Base-by-base conservation (phyloP, 768 basidiomycete genomes). In the Rubroboletus pulcherrimus region DNA sequence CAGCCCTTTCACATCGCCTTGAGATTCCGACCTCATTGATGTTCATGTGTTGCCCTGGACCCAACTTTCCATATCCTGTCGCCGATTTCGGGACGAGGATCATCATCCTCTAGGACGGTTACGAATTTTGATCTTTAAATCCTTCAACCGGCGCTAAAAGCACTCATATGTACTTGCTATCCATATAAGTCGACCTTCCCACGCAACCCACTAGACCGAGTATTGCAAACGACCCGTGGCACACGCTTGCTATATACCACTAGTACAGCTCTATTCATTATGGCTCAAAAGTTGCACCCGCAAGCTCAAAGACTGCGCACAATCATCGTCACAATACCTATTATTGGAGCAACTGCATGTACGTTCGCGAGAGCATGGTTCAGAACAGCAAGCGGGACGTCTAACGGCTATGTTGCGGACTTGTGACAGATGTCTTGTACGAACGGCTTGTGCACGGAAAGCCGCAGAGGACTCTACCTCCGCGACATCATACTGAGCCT, bases 311-410 rank as follows among this genome's bases (percentile, higher is more conserved):
- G 74, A 56, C 67, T 78, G 49, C 77, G 77, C 21, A 80, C 77
- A 29, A 79, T 89, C 55, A 84, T 89, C 41, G 73, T 86, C 39
- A 77, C 85, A 0, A 59, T 84, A 12, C 87, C 87, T 4, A 78
- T 89, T 42, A 83, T 88, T 48, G 83, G 78, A 29, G 85, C 80
- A 6, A 82, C 81, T 12, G 80, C 84, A 47, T 78, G 87, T 89
- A 53, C 56, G 83, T 63, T 46, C 30, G 37, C 29, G 52, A 49
- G 31, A 39, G 9, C 17, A 21, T 45, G 31, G 14, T 51, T 41
- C 38, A 44, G 42, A n/a, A 26, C 24, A 19, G 30, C 57, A 17
- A 34, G 21, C 46, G 6, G 41, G n/a, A 51, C 26, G n/a, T 53
- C 58, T 63, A 21, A 65, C 56, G 41, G 11, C 10, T 4, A 5